phyloP scores from a whole-genome alignment of 257 asterid species.

The Voacanga thouarsii region DNA sequence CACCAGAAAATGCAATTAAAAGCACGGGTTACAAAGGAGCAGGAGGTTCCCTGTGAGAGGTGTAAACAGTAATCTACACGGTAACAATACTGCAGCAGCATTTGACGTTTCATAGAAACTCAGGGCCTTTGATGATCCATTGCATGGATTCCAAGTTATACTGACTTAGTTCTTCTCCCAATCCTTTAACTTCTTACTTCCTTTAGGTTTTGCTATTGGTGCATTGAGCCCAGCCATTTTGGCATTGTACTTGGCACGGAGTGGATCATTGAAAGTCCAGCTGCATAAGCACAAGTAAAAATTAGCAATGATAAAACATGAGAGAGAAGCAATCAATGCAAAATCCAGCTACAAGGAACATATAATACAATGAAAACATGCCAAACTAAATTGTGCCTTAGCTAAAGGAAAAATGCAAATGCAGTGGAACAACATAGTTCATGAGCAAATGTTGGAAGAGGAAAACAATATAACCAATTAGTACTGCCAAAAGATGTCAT shows the following conservation, averaged over 20 bases:
- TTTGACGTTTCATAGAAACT: not conserved
- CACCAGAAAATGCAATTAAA: not conserved
- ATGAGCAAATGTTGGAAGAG: not conserved
- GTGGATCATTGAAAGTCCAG: conserved; percentile 86
- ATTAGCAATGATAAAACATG: not conserved
- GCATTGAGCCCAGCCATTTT: conserved; percentile 95
- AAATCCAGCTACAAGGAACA: not conserved
- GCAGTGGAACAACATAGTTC: not conserved
- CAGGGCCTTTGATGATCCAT: not conserved
- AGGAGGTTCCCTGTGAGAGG: not conserved
- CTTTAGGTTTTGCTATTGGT: conserved; percentile 79
- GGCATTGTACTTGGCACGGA: conserved; percentile 78
- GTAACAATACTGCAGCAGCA: not conserved
- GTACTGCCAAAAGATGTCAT: not conserved
- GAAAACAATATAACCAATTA: no score
- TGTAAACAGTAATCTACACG: not conserved
- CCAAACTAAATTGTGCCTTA: not conserved
- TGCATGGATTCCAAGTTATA: not conserved
- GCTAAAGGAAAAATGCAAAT: not conserved
- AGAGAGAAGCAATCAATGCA: not conserved
- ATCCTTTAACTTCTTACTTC: conserved; percentile 90
- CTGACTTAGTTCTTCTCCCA: conserved; percentile 54
- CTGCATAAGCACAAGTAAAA: conserved; percentile 39
- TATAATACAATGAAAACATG: not conserved
- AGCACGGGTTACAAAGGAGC: not conserved